phyloP scores from a whole-genome alignment of 805 yeast genomes.

The Barnettozyma wickerhamii region DNA sequence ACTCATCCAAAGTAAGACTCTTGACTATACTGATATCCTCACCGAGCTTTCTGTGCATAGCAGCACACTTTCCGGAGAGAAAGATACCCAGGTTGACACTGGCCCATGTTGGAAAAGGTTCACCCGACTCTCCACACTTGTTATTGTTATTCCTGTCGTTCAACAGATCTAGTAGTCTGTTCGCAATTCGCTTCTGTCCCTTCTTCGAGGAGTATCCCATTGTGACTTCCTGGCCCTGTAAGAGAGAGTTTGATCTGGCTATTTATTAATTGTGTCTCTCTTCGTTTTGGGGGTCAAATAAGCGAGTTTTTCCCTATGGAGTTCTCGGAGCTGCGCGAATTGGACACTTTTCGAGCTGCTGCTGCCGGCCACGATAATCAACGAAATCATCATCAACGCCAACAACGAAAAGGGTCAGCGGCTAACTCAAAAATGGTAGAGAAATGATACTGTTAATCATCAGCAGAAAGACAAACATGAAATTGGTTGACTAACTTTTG shows the following conservation, averaged over 20 bases:
- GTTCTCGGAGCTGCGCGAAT: background rate
- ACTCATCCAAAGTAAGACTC: slow-evolving; percentile 67
- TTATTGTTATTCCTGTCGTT: slow-evolving; percentile 57
- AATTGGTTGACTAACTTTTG: no score
- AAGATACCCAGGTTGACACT: slow-evolving; percentile 53
- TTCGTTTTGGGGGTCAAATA: no score
- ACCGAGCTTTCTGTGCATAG: slow-evolving; percentile 67
- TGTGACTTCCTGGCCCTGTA: background rate
- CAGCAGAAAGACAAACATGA: no score
- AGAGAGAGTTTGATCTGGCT: no score
- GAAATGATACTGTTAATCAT: no score
- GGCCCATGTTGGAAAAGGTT: slow-evolving; percentile 50
- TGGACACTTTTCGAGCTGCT: no score
- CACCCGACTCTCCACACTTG: slow-evolving; percentile 76
- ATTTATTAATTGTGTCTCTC: no score
- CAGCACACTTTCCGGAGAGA: slow-evolving; percentile 82
- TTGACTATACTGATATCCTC: slow-evolving; percentile 59
- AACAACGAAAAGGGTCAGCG: no score
- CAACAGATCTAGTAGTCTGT: slow-evolving; percentile 53
- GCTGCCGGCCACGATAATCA: no score
- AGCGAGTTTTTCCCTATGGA: no score
- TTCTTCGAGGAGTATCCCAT: slow-evolving; percentile 28
- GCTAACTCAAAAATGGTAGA: no score
- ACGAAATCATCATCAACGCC: no score
- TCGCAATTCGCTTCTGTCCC: slow-evolving; percentile 41